Base-by-base conservation (phyloP, 371 early-diverging fungal species). In the Modicella reniformis region DNA sequence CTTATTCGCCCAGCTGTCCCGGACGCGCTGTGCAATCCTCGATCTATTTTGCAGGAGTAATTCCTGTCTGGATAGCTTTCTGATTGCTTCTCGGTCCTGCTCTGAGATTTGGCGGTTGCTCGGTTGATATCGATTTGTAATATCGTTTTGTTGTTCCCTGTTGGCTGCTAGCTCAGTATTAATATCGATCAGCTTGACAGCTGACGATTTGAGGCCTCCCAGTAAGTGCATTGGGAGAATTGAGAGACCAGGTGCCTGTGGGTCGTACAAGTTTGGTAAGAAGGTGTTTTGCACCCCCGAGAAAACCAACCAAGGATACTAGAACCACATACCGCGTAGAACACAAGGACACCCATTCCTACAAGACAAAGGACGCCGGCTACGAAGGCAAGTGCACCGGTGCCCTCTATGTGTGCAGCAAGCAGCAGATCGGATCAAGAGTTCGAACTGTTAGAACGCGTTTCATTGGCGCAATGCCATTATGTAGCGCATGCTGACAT, bases 261-360 rank as follows among this genome's bases (percentile, higher is more conserved):
- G 25, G 7, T 21, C 28, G 57, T 32, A 12, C 32, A 37, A 59
- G 25, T 23, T 54, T 54, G 37, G 9, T 17, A 44, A 6, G 17
- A 44, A 44, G 17, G 44, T 6, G 44, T 44, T 44, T 19, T n/a
- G n/a, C n/a, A n/a, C n/a, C n/a, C n/a, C n/a, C n/a, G n/a, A n/a
- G 6, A 13, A 33, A 56, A 25, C 1, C 9, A 50, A 0, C 37
- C 13, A 13, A 8, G 37, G 37, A 37, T 13, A 37, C 13, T 37
- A 13, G 37, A 37, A 44, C 1, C 6, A 51, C 77, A 37, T 69
- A 77, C 79, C 32, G 73, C 66, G 53, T 73, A 72, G 47, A 68
- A 79, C 28, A 79, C 70, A n/a, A 79, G 67, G 33, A 79, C 63
- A 19, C 60, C 62, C 79, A 79, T 79, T 41, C 79, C 79, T 3